phyloP scores from a whole-genome alignment of 495 filamentous ascomycete genomes.

The Penicillium taxi region DNA sequence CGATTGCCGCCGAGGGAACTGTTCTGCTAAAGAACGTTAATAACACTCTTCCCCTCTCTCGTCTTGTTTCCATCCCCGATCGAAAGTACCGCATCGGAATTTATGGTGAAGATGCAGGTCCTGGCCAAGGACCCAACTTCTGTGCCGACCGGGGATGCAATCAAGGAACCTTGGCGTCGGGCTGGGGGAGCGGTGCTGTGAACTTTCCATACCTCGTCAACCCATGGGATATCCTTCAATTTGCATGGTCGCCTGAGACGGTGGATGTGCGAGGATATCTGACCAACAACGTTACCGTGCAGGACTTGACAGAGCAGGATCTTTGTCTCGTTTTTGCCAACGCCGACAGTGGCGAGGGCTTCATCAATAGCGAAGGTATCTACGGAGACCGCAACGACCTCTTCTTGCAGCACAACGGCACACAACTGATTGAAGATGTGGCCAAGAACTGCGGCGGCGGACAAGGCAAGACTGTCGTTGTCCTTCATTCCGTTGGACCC shows the following conservation, averaged over 20 bases:
- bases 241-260: conserved; percentile 49
- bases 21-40: conserved; percentile 76
- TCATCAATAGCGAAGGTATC: conserved; percentile 51
- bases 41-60: conserved; percentile 54
- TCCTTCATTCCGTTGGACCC: conserved; percentile 87
- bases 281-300: conserved; percentile 45
- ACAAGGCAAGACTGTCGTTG: conserved; percentile 64
- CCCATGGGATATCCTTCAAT: conserved; percentile 58
- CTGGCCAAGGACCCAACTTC: conserved; percentile 60
- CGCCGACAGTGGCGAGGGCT: conserved; percentile 59
- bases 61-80: conserved; percentile 36
- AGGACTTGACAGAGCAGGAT: conserved; percentile 46
- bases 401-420: conserved; percentile 67
- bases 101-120: conserved; percentile 77
- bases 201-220: conserved; percentile 77
- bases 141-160: conserved; percentile 76
- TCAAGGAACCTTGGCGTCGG: conserved; percentile 71
- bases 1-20: conserved; percentile 75
- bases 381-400: conserved; percentile 80
- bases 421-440: conserved; percentile 62
- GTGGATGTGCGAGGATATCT: conserved; percentile 54
- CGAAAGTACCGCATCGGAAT: conserved; percentile 56
- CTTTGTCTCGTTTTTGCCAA: conserved; percentile 60
- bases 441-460: conserved; percentile 61
- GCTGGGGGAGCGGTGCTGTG: conserved; percentile 87